Evolutionary conservation across 139 green algal species (phyloP), one percentile per base, ranked within the genome.

Genomic region (Yamagishiella unicocca): DNA sequence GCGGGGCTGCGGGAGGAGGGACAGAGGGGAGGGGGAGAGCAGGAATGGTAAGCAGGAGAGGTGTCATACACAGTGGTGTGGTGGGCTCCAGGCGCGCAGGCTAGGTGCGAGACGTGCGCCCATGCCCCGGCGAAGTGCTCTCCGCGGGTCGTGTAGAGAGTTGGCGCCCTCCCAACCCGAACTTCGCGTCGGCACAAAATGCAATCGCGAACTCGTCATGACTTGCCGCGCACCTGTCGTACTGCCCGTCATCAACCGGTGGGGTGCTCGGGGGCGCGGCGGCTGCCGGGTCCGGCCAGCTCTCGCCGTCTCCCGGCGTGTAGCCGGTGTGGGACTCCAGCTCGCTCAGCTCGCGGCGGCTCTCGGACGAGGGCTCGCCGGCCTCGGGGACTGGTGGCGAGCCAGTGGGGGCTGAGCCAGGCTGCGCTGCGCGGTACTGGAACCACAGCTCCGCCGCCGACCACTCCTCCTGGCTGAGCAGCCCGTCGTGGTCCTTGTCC

Each of bases 381-480:
- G 40, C 53, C 61, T 45, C 70, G 1, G 38, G 70, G 24, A 33
- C 9, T 33, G 46, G 46, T 14, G 74, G 9, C 8, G 29, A 19
- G 76, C 53, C 33, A 10, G 35, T 74, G 74, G 46, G 2, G 6
- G 24, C 43, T 0, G 21, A 43, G 17, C 77, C 79, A n/a, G 79
- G 79, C 62, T 85, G 79, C 61, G 61, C 79, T 31, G 46, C 72
- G 46, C 80, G 72, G 90, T 89, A 89, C 80, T 95, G 87, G 86
- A 93, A 95, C 92, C 92, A 95, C 58, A 93, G 83, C 79, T 90
- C 82, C 5, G 90, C 76, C 1, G 58, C 77, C 0, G 74, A 62
- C 89, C 91, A 93, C 87, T 95, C 90, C 17, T 73, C 67, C 81
- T 87, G 29, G 0, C 55, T 91, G 35, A 95, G 76, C 38, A 90